Percentiles rank a stretch among this genome's conserved stretches.
These are phyloP conservation scores for Trapa incisa DNA, from an alignment of 345 rosid species.

Conservation along the genomic window DNA sequence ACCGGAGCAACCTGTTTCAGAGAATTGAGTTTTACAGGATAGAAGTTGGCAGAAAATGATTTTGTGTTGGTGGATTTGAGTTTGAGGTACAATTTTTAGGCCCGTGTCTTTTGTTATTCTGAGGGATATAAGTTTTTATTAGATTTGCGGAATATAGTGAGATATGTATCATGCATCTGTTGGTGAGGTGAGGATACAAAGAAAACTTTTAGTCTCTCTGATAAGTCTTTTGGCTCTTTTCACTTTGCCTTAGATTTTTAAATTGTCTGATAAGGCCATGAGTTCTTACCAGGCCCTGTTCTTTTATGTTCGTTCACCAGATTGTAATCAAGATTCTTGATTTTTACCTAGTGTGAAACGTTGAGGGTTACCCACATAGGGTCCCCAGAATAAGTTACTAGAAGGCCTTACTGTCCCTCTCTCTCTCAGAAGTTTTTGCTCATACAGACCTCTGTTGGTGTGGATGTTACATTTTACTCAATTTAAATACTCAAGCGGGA, in stretches of 20 bases:
- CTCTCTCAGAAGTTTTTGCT: not conserved
- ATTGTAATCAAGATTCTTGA: slow-evolving; percentile 12
- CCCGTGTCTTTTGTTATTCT: slow-evolving; percentile 19
- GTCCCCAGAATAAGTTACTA: slow-evolving; percentile 27
- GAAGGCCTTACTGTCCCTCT: slow-evolving; percentile 21
- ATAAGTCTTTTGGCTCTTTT: not conserved
- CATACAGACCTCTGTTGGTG: not conserved
- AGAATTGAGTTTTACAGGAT: slow-evolving; percentile 22
- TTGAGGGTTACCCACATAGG: slow-evolving; percentile 12
- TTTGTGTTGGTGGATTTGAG: slow-evolving; percentile 50
- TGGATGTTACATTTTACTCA: not conserved
- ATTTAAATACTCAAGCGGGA: not conserved
- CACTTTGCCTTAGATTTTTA: slow-evolving; percentile 8
- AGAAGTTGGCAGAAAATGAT: slow-evolving; percentile 32
- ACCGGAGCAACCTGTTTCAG: slow-evolving; percentile 44
- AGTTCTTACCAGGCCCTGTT: slow-evolving; percentile 26
- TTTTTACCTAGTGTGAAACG: slow-evolving; percentile 14
- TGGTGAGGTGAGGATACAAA: slow-evolving; percentile 9
- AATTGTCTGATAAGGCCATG: slow-evolving; percentile 25
- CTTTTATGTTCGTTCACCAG: slow-evolving; percentile 17
- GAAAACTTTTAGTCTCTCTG: slow-evolving; percentile 7
- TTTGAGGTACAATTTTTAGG: slow-evolving; percentile 31
- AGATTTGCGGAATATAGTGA: slow-evolving; percentile 25
- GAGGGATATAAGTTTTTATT: slow-evolving; percentile 43
- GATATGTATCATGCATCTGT: slow-evolving; percentile 10